phyloP scores from a whole-genome alignment of 2,329 filamentous ascomycete species.

The Coniochaeta sp. region DNA sequence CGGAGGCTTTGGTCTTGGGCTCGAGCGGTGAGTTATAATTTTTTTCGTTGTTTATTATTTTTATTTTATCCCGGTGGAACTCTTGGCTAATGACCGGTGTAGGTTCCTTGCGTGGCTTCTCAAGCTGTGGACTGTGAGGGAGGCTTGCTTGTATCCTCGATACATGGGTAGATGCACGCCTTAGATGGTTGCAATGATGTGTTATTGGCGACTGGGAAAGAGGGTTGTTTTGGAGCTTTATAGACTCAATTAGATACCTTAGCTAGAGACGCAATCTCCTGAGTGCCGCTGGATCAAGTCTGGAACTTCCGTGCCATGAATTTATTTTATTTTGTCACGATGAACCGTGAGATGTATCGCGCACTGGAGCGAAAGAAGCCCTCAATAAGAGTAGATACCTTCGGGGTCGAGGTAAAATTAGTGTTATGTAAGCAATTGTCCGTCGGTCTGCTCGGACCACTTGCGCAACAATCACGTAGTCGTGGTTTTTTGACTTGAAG shows the following conservation, averaged over 20 bases:
- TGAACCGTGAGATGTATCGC: too few species aligned
- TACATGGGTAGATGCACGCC: slow-evolving; percentile 79
- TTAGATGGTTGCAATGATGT: slow-evolving; percentile 28
- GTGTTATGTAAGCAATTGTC: background rate
- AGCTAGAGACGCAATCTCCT: background rate
- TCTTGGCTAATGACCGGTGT: background rate
- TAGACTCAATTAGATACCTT: background rate
- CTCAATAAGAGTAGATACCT: background rate
- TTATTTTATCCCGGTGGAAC: background rate
- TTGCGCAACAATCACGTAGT: background rate
- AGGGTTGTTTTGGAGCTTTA: background rate
- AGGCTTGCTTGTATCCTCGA: slow-evolving; percentile 68
- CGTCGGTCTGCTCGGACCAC: background rate
- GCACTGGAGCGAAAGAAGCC: too few species aligned
- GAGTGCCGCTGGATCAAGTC: too few species aligned
- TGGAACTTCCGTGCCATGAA: too few species aligned
- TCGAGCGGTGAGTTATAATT: slow-evolving; percentile 65
- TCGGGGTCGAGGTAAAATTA: background rate
- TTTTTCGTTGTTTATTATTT: background rate
- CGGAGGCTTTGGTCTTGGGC: slow-evolving; percentile 85
- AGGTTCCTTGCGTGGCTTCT: slow-evolving; percentile 54
- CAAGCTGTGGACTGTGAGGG: slow-evolving; percentile 57
- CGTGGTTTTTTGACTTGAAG: too few species aligned
- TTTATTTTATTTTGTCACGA: too few species aligned
- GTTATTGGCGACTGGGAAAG: background rate